Base-by-base conservation (phyloP, 2,329 filamentous ascomycete species). In the Epicoccum sorghinum region DNA sequence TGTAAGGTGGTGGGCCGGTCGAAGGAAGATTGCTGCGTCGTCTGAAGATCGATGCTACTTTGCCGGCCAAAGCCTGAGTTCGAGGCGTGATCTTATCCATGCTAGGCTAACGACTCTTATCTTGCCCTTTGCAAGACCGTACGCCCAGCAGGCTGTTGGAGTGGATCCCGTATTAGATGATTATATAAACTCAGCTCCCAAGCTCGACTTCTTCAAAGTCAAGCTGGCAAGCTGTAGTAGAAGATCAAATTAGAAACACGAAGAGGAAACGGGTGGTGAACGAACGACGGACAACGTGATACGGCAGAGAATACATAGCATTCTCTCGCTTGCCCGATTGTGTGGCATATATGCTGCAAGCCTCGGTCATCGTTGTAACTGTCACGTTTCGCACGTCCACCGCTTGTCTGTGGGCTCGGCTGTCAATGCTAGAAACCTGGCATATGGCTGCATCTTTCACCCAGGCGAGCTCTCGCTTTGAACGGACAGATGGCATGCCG, bases 371-470 rank as follows among this genome's bases (percentile, higher is more conserved):
- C 57, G 51, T 57, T 50, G 43, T 46, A 63, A 61, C 50, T 61
- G 64, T 67, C 60, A 57, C 59, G 38, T 62, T 62, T 63, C 55
- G 61, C 61, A 62, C 46, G 35, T 47, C 43, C 45, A 50, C 48
- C 51, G 56, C 63, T 46, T 51, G 45, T 39, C 47, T 43, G 39
- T 53, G 38, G 43, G 45, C 65, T 64, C 58, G 55, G 59, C 59
- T 57, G 53, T 68, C 64, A 69, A 72, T 72, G 70, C 70, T 68
- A 48, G 63, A 24, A 45, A 40, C 49, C 62, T 53, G 47, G 69
- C 61, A 70, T 64, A 51, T 52, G 58, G 59, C 55, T 60, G 57
- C 36, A 59, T 56, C 35, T 41, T 59, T 38, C 47, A 35, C 48
- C 46, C 42, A 42, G 51, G 52, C 59, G 43, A 58, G 56, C 57